Evolutionary conservation across 345 rosid genomes (phyloP).

Genomic region (Excoecaria agallocha): DNA sequence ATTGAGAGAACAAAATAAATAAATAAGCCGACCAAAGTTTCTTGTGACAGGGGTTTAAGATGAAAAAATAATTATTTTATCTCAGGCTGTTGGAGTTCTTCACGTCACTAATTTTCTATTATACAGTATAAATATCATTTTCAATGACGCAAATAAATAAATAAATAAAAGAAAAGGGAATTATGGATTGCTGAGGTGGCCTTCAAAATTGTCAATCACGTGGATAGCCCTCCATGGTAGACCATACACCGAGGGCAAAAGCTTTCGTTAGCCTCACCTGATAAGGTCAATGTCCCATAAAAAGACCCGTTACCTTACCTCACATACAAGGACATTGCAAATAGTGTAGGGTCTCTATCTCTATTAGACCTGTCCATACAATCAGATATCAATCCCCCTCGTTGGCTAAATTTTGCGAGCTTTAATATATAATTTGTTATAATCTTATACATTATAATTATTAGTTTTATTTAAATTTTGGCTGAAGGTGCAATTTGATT

Average conservation of each 20-base stretch:
- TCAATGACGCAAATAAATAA: background rate
- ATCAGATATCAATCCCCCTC: too few species aligned
- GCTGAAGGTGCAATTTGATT: too few species aligned
- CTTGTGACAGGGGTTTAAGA: slow-evolving; percentile 33
- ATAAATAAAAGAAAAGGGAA: background rate
- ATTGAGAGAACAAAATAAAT: background rate
- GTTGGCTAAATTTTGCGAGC: too few species aligned
- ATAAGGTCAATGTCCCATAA: slow-evolving; percentile 35
- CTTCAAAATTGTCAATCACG: slow-evolving; percentile 34
- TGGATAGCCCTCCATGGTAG: slow-evolving; percentile 41
- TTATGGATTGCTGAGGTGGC: slow-evolving; percentile 34
- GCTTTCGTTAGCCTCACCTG: slow-evolving; percentile 30
- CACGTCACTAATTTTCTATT: slow-evolving; percentile 35
- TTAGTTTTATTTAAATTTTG: too few species aligned
- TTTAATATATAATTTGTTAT: too few species aligned
- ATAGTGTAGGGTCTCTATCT: too few species aligned
- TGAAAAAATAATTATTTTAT: slow-evolving; percentile 14
- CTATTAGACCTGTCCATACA: too few species aligned
- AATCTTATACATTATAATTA: too few species aligned
- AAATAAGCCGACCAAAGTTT: slow-evolving; percentile 46
- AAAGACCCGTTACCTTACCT: background rate
- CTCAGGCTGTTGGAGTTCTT: slow-evolving; percentile 40
- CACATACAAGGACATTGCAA: background rate
- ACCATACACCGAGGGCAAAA: slow-evolving; percentile 10
- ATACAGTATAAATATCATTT: slow-evolving; percentile 23